Evolutionary conservation across 148 eudicot genomes (phyloP).

Genomic region (Gaultheria prostrata): DNA sequence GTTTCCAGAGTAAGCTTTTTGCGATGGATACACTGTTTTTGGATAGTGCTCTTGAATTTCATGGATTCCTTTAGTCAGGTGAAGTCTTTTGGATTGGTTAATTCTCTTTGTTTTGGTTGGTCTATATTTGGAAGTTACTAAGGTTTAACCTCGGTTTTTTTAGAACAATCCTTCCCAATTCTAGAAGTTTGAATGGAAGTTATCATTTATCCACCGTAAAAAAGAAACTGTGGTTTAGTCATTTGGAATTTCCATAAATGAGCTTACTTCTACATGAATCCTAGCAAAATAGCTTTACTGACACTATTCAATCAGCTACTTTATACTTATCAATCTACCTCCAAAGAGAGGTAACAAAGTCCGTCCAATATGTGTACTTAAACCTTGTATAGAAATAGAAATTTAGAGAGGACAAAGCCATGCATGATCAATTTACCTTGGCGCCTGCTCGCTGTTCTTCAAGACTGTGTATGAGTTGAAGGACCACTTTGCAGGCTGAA

Average conservation of each 20-base stretch:
- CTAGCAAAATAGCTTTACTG: neutral
- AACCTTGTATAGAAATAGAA: neutral
- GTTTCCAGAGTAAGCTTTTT: neutral
- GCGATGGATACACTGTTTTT: neutral
- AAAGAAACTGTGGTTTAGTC: neutral
- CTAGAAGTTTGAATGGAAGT: neutral
- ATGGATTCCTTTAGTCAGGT: neutral
- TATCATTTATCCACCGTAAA: neutral
- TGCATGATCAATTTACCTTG: slow-evolving; percentile 50
- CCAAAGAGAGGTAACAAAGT: neutral
- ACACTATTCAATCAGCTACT: neutral
- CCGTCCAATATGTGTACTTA: neutral
- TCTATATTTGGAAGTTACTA: neutral
- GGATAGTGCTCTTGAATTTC: neutral
- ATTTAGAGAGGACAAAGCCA: neutral
- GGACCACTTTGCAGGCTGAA: slow-evolving; percentile 91
- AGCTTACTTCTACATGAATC: neutral
- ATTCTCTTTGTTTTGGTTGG: neutral
- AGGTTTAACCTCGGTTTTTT: neutral
- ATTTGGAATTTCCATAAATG: neutral
- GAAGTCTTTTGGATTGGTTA: neutral
- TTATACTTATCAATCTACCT: neutral
- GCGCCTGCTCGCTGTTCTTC: slow-evolving; percentile 82
- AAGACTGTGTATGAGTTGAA: slow-evolving; percentile 81
- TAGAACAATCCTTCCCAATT: neutral